Conservation (phyloP, 805 yeast species). For the Zygosaccharomyces pseudorouxii region DNA sequence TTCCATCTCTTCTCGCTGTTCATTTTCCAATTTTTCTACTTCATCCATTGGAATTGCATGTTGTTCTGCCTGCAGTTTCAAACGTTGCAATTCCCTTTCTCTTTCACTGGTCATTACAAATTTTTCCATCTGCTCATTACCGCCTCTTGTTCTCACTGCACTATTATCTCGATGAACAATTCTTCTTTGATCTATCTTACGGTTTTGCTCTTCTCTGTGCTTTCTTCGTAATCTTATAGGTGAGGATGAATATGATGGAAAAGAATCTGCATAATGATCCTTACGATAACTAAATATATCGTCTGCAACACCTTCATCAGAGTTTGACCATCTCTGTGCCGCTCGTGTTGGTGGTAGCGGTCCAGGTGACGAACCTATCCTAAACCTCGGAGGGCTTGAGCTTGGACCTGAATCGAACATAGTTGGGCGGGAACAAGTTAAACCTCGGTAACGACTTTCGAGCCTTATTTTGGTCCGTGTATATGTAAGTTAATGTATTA, state of each 20-base stretch:
- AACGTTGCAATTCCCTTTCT: slow-evolving; percentile 12
- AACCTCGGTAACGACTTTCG: neutral
- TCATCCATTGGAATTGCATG: slow-evolving; percentile 21
- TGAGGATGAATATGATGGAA: slow-evolving; percentile 9
- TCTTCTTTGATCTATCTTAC: slow-evolving; percentile 3
- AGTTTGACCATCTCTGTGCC: neutral
- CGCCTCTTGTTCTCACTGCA: slow-evolving; percentile 21
- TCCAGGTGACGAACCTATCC: slow-evolving; percentile 6
- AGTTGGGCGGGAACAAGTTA: neutral
- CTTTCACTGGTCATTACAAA: slow-evolving; percentile 27
- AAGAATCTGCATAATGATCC: slow-evolving; percentile 4
- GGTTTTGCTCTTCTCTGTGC: slow-evolving; percentile 5
- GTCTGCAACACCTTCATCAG: slow-evolving; percentile 8
- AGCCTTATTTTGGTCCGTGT: too few species aligned
- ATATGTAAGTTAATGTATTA: neutral
- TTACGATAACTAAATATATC: slow-evolving; percentile 9
- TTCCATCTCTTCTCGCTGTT: slow-evolving; percentile 18
- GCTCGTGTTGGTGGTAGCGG: neutral
- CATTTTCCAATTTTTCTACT: slow-evolving; percentile 18
- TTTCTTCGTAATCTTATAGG: slow-evolving; percentile 6
- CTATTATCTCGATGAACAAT: slow-evolving; percentile 10
- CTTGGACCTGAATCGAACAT: neutral
- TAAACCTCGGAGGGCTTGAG: neutral
- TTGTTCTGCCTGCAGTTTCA: slow-evolving; percentile 20
- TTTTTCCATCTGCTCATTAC: slow-evolving; percentile 26